These are phyloP conservation scores for Salvia miltiorrhiza DNA, from an alignment of 257 asterid species.

Conservation along the genomic window DNA sequence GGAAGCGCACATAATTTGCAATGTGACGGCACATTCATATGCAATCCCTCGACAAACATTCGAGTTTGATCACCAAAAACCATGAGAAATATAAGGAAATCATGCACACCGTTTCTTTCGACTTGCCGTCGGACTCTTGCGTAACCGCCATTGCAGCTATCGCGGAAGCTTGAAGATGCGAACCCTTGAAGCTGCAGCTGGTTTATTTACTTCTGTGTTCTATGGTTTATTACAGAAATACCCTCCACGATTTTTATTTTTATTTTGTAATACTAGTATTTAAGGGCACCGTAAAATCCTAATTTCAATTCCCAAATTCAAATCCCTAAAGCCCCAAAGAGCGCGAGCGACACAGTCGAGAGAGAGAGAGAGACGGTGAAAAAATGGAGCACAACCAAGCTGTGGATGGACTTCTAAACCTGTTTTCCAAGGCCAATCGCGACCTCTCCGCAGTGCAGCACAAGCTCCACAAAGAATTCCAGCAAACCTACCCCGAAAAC, in stretches of 20 bases:
- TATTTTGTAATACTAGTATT: no score
- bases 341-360: neutral
- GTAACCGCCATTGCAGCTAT: constrained; percentile 30
- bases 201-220: constrained; percentile 23
- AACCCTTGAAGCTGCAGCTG: constrained; percentile 9
- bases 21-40: neutral
- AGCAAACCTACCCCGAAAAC: constrained; percentile 64
- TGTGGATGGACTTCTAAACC: constrained; percentile 64
- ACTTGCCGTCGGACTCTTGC: constrained; percentile 12
- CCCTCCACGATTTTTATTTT: constrained; percentile 7
- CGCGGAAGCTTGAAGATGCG: neutral
- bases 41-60: neutral
- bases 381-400: constrained; percentile 67
- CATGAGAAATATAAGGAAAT: neutral
- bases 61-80: neutral
- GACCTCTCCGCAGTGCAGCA: constrained; percentile 61
- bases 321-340: neutral
- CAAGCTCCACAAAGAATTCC: constrained; percentile 75
- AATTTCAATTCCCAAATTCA: neutral
- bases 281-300: no score
- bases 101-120: constrained; percentile 19
- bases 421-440: constrained; percentile 70
- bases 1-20: neutral
- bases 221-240: constrained; percentile 24
- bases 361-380: constrained; percentile 12